A percentile compares a stretch with the other conserved stretches of the same genome.
phyloP scores from a whole-genome alignment of 768 basidiomycete genomes.

The Austroboletus eburneus region DNA sequence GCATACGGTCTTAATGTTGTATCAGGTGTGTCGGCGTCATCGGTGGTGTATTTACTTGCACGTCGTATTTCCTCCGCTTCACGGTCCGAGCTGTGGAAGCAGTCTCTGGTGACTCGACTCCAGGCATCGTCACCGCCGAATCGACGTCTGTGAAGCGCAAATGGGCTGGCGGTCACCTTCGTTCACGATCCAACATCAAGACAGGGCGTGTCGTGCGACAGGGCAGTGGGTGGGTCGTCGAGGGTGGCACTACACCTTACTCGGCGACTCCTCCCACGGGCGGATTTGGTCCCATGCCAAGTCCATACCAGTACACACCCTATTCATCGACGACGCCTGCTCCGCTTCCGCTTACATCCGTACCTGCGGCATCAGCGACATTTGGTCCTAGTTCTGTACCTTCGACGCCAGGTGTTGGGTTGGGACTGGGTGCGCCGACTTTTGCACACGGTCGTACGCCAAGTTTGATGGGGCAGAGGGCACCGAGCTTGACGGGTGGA shows the following conservation, averaged over 20 bases:
- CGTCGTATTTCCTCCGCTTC: slow-evolving; percentile 69
- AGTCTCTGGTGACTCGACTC: slow-evolving; percentile 52
- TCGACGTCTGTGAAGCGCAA: slow-evolving; percentile 60
- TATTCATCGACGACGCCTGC: slow-evolving; percentile 18
- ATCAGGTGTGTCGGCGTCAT: slow-evolving; percentile 84
- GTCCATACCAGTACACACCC: slow-evolving; percentile 31
- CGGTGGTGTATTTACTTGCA: slow-evolving; percentile 86
- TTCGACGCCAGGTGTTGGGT: slow-evolving; percentile 26
- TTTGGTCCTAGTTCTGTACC: slow-evolving; percentile 29
- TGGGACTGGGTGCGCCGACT: slow-evolving; percentile 25
- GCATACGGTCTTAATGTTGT: no score
- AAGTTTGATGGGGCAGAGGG: slow-evolving; percentile 13
- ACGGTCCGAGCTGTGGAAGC: slow-evolving; percentile 61
- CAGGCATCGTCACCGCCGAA: slow-evolving; percentile 62
- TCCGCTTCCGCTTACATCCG: not conserved
- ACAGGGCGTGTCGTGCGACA: slow-evolving; percentile 47
- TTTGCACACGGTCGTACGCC: slow-evolving; percentile 18
- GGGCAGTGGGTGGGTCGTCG: slow-evolving; percentile 57
- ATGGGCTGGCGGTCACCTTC: slow-evolving; percentile 65
- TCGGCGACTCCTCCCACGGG: slow-evolving; percentile 32
- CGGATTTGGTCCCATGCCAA: slow-evolving; percentile 22
- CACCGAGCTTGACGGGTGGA: slow-evolving; percentile 22
- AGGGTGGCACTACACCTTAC: slow-evolving; percentile 41
- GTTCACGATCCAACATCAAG: slow-evolving; percentile 42
- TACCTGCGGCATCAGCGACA: slow-evolving; percentile 27